phyloP scores from a whole-genome alignment of 1,284 basidiomycete genomes.

The Tranzscheliella williamsii region DNA sequence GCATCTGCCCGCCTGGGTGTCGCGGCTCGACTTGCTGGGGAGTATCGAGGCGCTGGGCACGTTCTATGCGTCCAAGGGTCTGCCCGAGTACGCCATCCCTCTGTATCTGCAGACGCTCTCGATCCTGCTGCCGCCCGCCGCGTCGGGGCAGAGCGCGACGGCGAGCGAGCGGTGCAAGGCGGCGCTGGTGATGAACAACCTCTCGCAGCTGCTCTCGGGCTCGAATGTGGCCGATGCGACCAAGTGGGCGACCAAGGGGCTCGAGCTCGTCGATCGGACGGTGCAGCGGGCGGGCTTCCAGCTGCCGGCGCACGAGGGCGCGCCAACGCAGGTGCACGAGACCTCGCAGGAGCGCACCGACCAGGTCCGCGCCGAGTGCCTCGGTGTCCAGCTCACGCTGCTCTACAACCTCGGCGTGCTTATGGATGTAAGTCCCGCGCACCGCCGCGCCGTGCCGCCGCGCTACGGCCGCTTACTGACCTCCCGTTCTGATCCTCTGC shows the following conservation, averaged over 20 bases:
- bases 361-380: slow-evolving; percentile 47
- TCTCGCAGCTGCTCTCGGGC: slow-evolving; percentile 51
- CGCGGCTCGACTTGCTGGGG: slow-evolving; percentile 51
- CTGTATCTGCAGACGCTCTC: slow-evolving; percentile 60
- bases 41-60: slow-evolving; percentile 59
- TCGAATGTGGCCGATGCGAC: slow-evolving; percentile 43
- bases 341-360: slow-evolving; percentile 30
- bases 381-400: slow-evolving; percentile 52
- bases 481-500: too few relatives aligned
- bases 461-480: too few relatives aligned
- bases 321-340: slow-evolving; percentile 2
- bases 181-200: slow-evolving; percentile 58
- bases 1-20: slow-evolving; percentile 58
- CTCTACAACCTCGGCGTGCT: slow-evolving; percentile 55
- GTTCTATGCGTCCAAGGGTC: slow-evolving; percentile 54
- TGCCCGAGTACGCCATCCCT: slow-evolving; percentile 59
- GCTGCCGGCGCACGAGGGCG: background rate
- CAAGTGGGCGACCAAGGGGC: slow-evolving; percentile 55
- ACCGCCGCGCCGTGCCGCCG: too few relatives aligned
- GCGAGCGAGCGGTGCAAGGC: slow-evolving; percentile 57
- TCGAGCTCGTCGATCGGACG: slow-evolving; percentile 51
- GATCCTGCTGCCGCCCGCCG: slow-evolving; percentile 47
- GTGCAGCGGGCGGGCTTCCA: slow-evolving; percentile 46
- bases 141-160: slow-evolving; percentile 35
- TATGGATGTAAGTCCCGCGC: slow-evolving; percentile 31